phyloP scores from a whole-genome alignment of 2,329 filamentous ascomycete genomes.

The Fusarium devonianum region DNA sequence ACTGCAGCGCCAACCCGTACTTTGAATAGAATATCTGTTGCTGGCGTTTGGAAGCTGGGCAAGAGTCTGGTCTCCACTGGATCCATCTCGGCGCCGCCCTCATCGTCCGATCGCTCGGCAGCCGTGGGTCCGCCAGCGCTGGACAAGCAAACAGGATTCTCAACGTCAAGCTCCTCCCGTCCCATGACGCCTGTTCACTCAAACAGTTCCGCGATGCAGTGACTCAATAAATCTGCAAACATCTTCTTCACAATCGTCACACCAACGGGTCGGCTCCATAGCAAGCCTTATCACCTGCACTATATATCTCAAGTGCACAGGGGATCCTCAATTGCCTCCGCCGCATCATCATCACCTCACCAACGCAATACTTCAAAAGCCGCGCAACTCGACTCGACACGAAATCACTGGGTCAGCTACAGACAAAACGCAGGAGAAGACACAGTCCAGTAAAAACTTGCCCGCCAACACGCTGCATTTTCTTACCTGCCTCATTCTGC shows the following conservation, averaged over 20 bases:
- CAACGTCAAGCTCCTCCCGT: slow-evolving; percentile 16
- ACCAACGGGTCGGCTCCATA: slow-evolving; percentile 9
- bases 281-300: too few species aligned
- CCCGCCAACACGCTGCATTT: too few species aligned
- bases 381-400: too few species aligned
- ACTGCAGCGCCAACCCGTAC: too few species aligned
- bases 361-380: slow-evolving; percentile 4
- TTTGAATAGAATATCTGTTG: neutral
- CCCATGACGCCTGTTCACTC: slow-evolving; percentile 38
- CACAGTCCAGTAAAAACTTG: too few species aligned
- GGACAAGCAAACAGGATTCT: slow-evolving; percentile 34
- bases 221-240: slow-evolving; percentile 24
- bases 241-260: slow-evolving; percentile 3
- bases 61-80: slow-evolving; percentile 22
- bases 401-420: too few species aligned
- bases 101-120: slow-evolving; percentile 41
- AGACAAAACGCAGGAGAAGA: too few species aligned
- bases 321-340: slow-evolving; percentile 16
- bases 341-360: slow-evolving; percentile 32
- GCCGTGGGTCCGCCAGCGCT: slow-evolving; percentile 39
- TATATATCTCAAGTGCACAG: slow-evolving; percentile 17
- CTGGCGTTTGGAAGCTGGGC: slow-evolving; percentile 13
- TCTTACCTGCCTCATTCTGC: too few species aligned
- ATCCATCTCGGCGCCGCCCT: slow-evolving; percentile 38
- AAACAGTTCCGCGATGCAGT: slow-evolving; percentile 31